Percentiles rank a stretch among this genome's conserved stretches.
Conservation (phyloP, 768 basidiomycete genomes). For the Tulasnella sp. region DNA sequence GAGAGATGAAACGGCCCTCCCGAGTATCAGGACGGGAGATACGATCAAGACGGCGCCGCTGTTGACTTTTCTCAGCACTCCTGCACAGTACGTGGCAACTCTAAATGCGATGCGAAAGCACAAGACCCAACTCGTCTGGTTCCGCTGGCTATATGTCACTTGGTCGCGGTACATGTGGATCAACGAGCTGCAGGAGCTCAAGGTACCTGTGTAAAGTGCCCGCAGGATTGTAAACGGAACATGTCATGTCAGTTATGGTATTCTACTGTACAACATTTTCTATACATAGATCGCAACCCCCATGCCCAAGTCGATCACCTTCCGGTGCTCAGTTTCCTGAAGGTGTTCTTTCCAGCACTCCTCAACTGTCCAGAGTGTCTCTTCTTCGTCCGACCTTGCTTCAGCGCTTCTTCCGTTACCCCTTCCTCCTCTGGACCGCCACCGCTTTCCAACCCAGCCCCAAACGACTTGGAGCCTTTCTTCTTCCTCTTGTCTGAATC, state of each 20-base stretch:
- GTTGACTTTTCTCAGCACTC: background rate
- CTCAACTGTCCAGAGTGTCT: slow-evolving; percentile 39
- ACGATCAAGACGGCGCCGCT: background rate
- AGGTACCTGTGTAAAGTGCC: background rate
- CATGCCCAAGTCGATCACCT: background rate
- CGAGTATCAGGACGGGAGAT: background rate
- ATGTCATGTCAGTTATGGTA: too few species aligned
- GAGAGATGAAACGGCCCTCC: background rate
- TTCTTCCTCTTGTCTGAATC: slow-evolving; percentile 24
- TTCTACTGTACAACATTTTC: background rate
- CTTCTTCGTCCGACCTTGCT: slow-evolving; percentile 61
- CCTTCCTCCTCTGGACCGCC: slow-evolving; percentile 36
- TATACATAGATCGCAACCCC: background rate
- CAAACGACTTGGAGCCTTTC: slow-evolving; percentile 68
- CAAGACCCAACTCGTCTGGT: slow-evolving; percentile 73
- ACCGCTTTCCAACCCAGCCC: slow-evolving; percentile 82
- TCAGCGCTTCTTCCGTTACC: slow-evolving; percentile 44
- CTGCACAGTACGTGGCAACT: slow-evolving; percentile 40
- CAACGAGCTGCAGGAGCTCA: slow-evolving; percentile 37
- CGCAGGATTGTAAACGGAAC: too few species aligned
- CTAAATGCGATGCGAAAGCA: slow-evolving; percentile 64
- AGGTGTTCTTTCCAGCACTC: slow-evolving; percentile 85
- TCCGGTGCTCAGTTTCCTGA: slow-evolving; percentile 23
- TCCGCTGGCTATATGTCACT: slow-evolving; percentile 69
- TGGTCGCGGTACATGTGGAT: slow-evolving; percentile 91